Conservation (phyloP, 2,329 filamentous ascomycete genomes). For the Pyrenochaeta sp. region DNA sequence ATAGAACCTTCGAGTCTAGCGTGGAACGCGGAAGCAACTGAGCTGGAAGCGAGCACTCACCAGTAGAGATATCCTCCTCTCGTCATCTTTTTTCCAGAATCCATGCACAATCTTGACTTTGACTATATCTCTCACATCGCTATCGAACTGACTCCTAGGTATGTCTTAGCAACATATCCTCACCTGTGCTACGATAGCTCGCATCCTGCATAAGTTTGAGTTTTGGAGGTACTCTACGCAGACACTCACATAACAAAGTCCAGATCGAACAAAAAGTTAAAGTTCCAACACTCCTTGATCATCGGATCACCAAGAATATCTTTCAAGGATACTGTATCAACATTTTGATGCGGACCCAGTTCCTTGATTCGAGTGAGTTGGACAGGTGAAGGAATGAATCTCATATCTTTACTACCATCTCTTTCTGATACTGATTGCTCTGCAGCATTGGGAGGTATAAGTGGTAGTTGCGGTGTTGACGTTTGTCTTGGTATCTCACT, state of each 20-base stretch:
- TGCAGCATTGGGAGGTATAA: not conserved
- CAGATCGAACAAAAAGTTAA: constrained; percentile 72
- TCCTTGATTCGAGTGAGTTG: constrained; percentile 75
- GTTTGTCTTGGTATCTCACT: constrained; percentile 23
- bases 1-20: not conserved
- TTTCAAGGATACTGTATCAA: constrained; percentile 69
- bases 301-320: constrained; percentile 78
- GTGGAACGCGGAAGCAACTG: not conserved
- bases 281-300: constrained; percentile 76
- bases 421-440: not conserved
- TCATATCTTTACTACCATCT: not conserved
- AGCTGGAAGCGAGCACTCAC: constrained; percentile 51
- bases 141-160: constrained; percentile 62
- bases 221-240: not conserved
- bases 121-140: constrained; percentile 62
- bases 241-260: constrained; percentile 65
- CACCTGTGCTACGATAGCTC: not conserved
- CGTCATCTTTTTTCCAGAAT: constrained; percentile 73
- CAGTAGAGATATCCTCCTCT: constrained; percentile 64
- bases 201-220: not conserved
- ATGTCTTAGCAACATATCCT: constrained; percentile 3
- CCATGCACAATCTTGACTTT: constrained; percentile 69
- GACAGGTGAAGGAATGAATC: constrained; percentile 68
- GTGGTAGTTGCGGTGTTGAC: constrained; percentile 2
- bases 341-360: constrained; percentile 67